These are phyloP conservation scores for Adansonia digitata DNA, from an alignment of 345 rosid genomes.

Conservation along the genomic window DNA sequence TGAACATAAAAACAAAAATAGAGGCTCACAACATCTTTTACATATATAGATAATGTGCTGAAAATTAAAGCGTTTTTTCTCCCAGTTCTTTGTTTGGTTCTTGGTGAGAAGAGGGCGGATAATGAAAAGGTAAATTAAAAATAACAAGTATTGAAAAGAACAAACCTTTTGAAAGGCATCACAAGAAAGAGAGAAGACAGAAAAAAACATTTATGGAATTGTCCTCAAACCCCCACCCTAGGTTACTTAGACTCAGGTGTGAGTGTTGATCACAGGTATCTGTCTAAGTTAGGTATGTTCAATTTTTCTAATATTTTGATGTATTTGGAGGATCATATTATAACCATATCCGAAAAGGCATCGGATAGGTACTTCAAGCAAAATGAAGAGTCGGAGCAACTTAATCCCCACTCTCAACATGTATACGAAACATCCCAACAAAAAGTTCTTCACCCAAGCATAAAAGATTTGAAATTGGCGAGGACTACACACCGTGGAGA, in stretches of 20 bases:
- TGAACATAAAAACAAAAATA: not conserved
- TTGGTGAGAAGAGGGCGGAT: not conserved
- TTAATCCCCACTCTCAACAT: too few relatives aligned
- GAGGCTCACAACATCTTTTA: not conserved
- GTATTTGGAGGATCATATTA: too few relatives aligned
- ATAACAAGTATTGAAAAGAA: not conserved
- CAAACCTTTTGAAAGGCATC: not conserved
- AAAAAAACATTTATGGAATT: not conserved
- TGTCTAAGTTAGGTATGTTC: too few relatives aligned
- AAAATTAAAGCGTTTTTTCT: not conserved
- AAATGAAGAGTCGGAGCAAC: too few relatives aligned
- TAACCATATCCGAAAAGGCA: too few relatives aligned
- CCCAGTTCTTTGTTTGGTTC: not conserved
- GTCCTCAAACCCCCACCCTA: not conserved
- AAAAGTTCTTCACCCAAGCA: not conserved
- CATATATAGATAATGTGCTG: not conserved
- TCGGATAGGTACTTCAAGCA: too few relatives aligned
- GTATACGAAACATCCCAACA: too few relatives aligned
- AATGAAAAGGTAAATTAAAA: not conserved
- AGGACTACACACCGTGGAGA: slow-evolving; percentile 63
- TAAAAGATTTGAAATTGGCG: not conserved
- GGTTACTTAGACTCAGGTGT: too few relatives aligned
- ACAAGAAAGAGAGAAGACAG: not conserved
- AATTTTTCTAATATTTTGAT: too few relatives aligned
- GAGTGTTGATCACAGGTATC: too few relatives aligned